Percentiles rank a stretch among this genome's conserved stretches.
These are phyloP conservation scores for Arabidopsis arenosa DNA, from an alignment of 345 rosid genomes.

Conservation along the genomic window DNA sequence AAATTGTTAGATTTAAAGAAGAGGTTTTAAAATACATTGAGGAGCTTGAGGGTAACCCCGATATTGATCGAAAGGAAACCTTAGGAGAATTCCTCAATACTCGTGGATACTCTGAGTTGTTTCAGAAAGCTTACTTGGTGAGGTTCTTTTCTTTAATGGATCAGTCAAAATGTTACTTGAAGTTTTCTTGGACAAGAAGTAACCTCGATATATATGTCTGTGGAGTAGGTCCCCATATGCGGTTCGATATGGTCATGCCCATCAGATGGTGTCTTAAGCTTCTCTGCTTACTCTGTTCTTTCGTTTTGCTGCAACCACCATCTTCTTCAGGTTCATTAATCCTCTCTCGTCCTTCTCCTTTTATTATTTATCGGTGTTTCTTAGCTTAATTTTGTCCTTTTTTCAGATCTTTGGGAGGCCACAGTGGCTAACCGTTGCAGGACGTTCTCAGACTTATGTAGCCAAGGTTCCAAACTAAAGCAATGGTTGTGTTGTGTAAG, in stretches of 20 bases:
- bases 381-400: constrained; percentile 11
- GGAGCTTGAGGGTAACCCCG: constrained; percentile 67
- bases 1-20: constrained; percentile 67
- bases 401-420: constrained; percentile 84
- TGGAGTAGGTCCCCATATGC: constrained; percentile 72
- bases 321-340: constrained; percentile 71
- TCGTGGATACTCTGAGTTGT: constrained; percentile 76
- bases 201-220: constrained; percentile 1
- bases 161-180: not conserved
- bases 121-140: constrained; percentile 89
- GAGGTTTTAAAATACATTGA: constrained; percentile 76
- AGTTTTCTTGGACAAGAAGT: constrained; percentile 13
- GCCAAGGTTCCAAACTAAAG: constrained; percentile 55
- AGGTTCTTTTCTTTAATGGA: constrained; percentile 32
- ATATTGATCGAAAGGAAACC: constrained; percentile 66
- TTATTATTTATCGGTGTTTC: not conserved
- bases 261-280: constrained; percentile 71
- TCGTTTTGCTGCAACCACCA: constrained; percentile 88
- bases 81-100: constrained; percentile 69
- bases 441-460: constrained; percentile 73
- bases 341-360: not conserved
- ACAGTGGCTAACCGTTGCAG: constrained; percentile 82
- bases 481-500: not conserved
- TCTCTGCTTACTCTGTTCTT: constrained; percentile 84
- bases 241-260: constrained; percentile 95